phyloP scores from a whole-genome alignment of 352 stramenopile genomes.

The Globisporangium uncinulatum region DNA sequence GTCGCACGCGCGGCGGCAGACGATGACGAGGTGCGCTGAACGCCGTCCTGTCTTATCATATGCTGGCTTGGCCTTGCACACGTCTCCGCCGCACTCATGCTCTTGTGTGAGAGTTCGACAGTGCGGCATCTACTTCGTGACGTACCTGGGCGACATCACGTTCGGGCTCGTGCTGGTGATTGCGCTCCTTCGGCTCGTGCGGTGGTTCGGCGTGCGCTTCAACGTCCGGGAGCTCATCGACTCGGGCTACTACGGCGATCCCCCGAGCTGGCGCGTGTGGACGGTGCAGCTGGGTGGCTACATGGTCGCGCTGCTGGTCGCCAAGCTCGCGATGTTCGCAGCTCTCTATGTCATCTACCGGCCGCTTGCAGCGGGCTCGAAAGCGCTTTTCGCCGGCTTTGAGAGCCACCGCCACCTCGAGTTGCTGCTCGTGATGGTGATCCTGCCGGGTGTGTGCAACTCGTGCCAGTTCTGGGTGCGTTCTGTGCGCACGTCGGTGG shows the following conservation, averaged over 20 bases:
- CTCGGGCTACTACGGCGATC: slow-evolving; percentile 68
- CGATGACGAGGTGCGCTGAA: slow-evolving; percentile 47
- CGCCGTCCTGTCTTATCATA: not conserved
- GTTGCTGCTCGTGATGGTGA: slow-evolving; percentile 72
- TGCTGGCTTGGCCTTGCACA: not conserved
- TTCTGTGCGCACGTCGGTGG: not conserved
- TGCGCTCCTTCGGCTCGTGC: slow-evolving; percentile 33
- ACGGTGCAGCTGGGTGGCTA: slow-evolving; percentile 49
- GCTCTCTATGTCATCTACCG: slow-evolving; percentile 39
- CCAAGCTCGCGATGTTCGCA: slow-evolving; percentile 46
- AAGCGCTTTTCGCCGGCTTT: slow-evolving; percentile 47
- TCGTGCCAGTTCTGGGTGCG: slow-evolving; percentile 70
- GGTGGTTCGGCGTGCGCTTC: slow-evolving; percentile 28
- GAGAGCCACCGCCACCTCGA: slow-evolving; percentile 58
- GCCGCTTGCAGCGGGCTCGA: slow-evolving; percentile 36
- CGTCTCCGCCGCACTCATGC: not conserved
- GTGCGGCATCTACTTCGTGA: slow-evolving; percentile 75
- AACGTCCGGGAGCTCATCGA: slow-evolving; percentile 31
- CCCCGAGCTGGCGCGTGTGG: slow-evolving; percentile 50
- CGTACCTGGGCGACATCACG: slow-evolving; percentile 63
- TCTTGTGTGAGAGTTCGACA: slow-evolving; percentile 8
- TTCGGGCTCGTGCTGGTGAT: slow-evolving; percentile 45
- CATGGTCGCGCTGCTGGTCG: slow-evolving; percentile 29
- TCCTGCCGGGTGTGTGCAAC: slow-evolving; percentile 62
- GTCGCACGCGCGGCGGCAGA: slow-evolving; percentile 25